These are phyloP conservation scores for Aspergillus viridinutans DNA, from an alignment of 2,329 filamentous ascomycete species.

Conservation along the genomic window DNA sequence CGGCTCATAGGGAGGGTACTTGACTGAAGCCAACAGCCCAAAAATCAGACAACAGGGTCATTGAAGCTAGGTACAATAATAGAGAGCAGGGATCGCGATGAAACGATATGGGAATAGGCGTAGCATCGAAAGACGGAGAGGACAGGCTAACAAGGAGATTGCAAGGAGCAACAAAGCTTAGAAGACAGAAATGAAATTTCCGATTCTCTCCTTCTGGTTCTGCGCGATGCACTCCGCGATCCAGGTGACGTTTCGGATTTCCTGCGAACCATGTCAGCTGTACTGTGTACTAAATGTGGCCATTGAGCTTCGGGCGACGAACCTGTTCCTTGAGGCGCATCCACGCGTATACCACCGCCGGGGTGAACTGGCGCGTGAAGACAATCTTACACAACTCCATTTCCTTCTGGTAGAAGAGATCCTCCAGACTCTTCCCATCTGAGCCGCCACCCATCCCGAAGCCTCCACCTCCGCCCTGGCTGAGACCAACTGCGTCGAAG, in stretches of 20 bases:
- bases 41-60: background rate
- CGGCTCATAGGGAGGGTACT: slow-evolving; percentile 21
- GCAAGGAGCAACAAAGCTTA: slow-evolving; percentile 41
- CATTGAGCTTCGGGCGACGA: slow-evolving; percentile 30
- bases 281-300: background rate
- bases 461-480: slow-evolving; percentile 62
- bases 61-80: slow-evolving; percentile 12
- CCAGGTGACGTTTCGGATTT: slow-evolving; percentile 99
- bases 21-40: background rate
- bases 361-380: slow-evolving; percentile 94
- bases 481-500: slow-evolving; percentile 85
- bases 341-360: slow-evolving; percentile 94
- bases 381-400: slow-evolving; percentile 96
- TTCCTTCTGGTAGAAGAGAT: slow-evolving; percentile 98
- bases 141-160: slow-evolving; percentile 11
- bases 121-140: slow-evolving; percentile 11
- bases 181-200: slow-evolving; percentile 98
- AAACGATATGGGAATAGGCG: slow-evolving; percentile 16
- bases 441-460: slow-evolving; percentile 74
- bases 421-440: slow-evolving; percentile 87
- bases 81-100: slow-evolving; percentile 27
- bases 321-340: slow-evolving; percentile 97
- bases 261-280: slow-evolving; percentile 51
- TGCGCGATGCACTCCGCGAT: slow-evolving; percentile 99
- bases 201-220: slow-evolving; percentile 98